Evolutionary conservation across 2,329 filamentous ascomycete species (phyloP), one percentile per base, ranked within the genome.

Genomic region (Fusarium sp.): DNA sequence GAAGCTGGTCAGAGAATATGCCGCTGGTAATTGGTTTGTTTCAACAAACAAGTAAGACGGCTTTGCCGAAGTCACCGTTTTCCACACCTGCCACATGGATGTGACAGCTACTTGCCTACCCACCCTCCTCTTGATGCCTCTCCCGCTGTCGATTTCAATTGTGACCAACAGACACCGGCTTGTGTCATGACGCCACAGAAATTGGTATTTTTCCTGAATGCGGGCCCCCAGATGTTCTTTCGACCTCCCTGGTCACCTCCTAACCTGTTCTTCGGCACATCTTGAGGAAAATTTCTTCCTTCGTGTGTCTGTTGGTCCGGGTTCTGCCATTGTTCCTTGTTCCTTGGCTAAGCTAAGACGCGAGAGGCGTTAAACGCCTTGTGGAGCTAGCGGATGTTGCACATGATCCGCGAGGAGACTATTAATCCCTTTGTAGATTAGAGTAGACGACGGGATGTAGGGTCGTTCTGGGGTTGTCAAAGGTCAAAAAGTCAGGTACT

Each of bases 351-450:
- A 46, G 54, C 73, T 67, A 74, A 71, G 67, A 60, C 64, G 67
- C 59, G 58, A 74, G 69, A 76, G 73, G 74, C 74, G 76, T 78
- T 75, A 77, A 70, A 78, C 74, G 76, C 74, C 76, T 63, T 66
- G 75, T 77, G 76, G 75, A 75, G 69, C 70, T 68, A 71, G 64
- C 72, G 70, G 74, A 77, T 77, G 76, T 76, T 78, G 73, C 76
- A 76, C 76, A 78, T 78, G 75, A 78, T 77, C 65, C 67, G 73
- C 66, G 70, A 76, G 49, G 53, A 64, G 66, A 55, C 67, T 40
- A 60, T 78, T 77, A 75, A 72, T 44, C 74, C 70, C 38, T 64
- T 71, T 77, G 73, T 54, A 64, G 74, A 64, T 72, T 76, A 74
- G 74, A 30, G 42, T 68, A 63, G 38, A 57, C 63, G 55, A 67